phyloP scores from a whole-genome alignment of 179 eudicot species.

The Actinidia arguta region DNA sequence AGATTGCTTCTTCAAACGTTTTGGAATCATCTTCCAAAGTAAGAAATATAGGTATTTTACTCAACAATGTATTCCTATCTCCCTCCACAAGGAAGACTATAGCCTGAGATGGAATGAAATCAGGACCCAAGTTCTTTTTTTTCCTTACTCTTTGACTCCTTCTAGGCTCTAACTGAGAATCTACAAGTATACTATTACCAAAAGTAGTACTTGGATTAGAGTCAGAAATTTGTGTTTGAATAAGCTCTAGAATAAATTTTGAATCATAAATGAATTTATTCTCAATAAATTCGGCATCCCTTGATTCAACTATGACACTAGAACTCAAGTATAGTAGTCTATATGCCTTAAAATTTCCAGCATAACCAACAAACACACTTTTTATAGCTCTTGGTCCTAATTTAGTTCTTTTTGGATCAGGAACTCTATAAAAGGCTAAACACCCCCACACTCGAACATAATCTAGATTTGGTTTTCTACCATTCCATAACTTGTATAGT shows the following conservation, averaged over 20 bases:
- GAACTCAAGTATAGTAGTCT: neutral
- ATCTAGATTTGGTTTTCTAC: neutral
- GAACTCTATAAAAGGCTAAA: neutral
- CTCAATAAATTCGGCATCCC: neutral
- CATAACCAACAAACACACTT: neutral
- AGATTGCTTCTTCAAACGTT: neutral
- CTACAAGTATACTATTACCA: neutral
- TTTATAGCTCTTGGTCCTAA: neutral
- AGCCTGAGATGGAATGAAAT: neutral
- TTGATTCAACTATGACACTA: neutral
- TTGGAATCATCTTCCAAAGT: neutral
- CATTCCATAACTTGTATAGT: neutral
- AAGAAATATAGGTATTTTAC: neutral
- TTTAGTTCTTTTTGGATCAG: neutral
- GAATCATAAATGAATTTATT: neutral
- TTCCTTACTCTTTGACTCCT: neutral
- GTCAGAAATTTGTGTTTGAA: neutral
- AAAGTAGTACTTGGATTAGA: neutral
- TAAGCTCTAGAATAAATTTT: neutral
- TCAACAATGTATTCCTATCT: neutral
- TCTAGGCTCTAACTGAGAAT: neutral
- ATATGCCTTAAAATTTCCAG: neutral
- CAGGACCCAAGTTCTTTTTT: neutral
- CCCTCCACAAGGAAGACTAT: neutral
- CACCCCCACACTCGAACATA: slow-evolving; percentile 1